These are phyloP conservation scores for Cubamyces sp. DNA, from an alignment of 768 basidiomycete genomes.

Conservation along the genomic window DNA sequence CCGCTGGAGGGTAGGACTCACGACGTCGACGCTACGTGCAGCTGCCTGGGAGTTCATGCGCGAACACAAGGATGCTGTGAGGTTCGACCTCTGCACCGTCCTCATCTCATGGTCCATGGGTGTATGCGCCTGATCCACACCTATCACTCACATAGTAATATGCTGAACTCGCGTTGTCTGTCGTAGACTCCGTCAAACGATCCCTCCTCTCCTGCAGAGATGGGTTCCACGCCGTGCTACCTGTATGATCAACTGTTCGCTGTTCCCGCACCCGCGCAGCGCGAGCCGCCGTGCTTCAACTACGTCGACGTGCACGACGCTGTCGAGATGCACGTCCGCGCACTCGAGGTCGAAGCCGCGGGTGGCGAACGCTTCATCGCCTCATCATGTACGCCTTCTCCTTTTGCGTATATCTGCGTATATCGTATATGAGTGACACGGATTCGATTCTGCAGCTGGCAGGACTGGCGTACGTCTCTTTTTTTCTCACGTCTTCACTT, in stretches of 20 bases:
- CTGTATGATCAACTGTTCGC: not conserved
- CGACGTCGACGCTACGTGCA: not conserved
- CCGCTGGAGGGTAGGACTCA: constrained; percentile 48
- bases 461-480: constrained; percentile 24
- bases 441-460: constrained; percentile 15
- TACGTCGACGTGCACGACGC: constrained; percentile 43
- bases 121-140: not conserved
- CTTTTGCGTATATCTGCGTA: too few relatives aligned
- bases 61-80: constrained; percentile 34
- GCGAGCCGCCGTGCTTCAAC: not conserved
- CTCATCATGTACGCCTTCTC: constrained; percentile 29
- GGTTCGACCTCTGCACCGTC: constrained; percentile 51
- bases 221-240: not conserved
- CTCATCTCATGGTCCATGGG: constrained; percentile 38
- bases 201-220: not conserved
- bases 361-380: constrained; percentile 45
- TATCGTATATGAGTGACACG: too few relatives aligned
- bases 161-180: not conserved
- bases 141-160: too few relatives aligned
- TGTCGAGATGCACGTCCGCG: constrained; percentile 33
- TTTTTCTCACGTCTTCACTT: too few relatives aligned
- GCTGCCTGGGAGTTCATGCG: constrained; percentile 55
- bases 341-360: constrained; percentile 37
- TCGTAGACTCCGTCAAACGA: not conserved
- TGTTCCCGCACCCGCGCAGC: not conserved